Evolutionary conservation across 805 yeast genomes (phyloP), one percentile per base, ranked within the genome.

Genomic region (Lipomyces oligophaga): DNA sequence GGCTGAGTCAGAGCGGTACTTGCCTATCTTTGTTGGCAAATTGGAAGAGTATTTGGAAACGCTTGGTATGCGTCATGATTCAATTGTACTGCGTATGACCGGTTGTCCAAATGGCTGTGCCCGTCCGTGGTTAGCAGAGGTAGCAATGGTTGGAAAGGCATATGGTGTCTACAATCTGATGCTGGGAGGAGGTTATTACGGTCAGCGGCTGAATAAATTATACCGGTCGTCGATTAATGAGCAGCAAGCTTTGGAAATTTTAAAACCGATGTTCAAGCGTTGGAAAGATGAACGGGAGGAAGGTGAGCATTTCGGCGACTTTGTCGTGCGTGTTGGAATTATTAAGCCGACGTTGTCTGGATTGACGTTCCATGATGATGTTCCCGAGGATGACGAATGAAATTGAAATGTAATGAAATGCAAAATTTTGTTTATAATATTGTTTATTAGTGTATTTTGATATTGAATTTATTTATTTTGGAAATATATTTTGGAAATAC

Each of bases 61-160:
- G 62, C 80, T 81, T 57, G 97, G 97, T 6, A 76, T 90, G 60
- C 83, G 95, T 63, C 96, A 88, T 61, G 97, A 90, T 68, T 81
- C 95, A 5, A 77, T 90, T 57, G 95, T 88, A 20, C 84, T 90
- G 95, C 80, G 97, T 73, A 89, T 90, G 97, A 90, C 97, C 25
- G 97, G 97, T 47, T 90, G 97, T 76, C 97, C 97, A 45, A 90
- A 90, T 67, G 97, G 97, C 58, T 90, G 97, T 74, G 93, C 97
- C 20, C 81, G 97, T 67, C 97, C 97, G 24, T 90, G 97, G 97
- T 71, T 90, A 41, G 97, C 97, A 3, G 97, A 90, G 67, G 80
- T 90, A 48, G 97, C 97, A 0, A 75, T 88, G 49, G 94, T 90
- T 47, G 97, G 97, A 66, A 90, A 90, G 67, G 96, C 97, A 0